Evolutionary conservation across 208 protist genomes (phyloP).

Genomic region (Angomonas deanei): DNA sequence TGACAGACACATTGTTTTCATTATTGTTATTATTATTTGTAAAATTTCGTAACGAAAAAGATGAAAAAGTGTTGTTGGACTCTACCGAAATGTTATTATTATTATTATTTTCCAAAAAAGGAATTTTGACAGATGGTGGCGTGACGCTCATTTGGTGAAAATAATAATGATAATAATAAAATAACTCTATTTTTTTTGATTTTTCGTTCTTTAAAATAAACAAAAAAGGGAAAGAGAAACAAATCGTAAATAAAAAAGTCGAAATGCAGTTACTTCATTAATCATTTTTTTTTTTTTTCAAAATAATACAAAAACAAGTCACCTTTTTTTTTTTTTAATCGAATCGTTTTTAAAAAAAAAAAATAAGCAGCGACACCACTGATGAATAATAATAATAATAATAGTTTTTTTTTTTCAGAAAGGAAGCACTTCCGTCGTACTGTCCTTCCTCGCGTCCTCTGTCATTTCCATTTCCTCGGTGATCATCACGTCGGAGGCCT

Average conservation of each 20-base stretch:
- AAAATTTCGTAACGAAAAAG: background rate
- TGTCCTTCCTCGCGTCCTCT: background rate
- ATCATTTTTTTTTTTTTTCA: background rate
- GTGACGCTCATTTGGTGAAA: too few species aligned
- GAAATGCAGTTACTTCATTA: background rate
- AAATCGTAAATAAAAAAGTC: background rate
- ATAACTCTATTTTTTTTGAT: too few species aligned
- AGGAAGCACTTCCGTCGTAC: background rate
- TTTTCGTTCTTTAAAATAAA: background rate
- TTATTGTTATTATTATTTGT: background rate
- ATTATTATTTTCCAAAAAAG: too few species aligned
- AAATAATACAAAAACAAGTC: background rate
- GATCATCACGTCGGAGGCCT: background rate
- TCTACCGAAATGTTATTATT: too few species aligned
- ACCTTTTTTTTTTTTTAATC: too few species aligned
- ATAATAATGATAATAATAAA: too few species aligned
- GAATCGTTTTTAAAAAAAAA: too few species aligned
- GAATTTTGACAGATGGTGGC: background rate
- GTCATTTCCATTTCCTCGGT: conserved; percentile 1
- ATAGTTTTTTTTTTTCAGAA: background rate
- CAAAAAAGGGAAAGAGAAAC: background rate
- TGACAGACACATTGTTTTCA: background rate
- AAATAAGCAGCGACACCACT: background rate
- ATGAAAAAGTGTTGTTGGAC: too few species aligned
- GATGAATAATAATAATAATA: background rate